Evolutionary conservation across 306 rosid species (phyloP).

Genomic region (Lathyrus sativus): DNA sequence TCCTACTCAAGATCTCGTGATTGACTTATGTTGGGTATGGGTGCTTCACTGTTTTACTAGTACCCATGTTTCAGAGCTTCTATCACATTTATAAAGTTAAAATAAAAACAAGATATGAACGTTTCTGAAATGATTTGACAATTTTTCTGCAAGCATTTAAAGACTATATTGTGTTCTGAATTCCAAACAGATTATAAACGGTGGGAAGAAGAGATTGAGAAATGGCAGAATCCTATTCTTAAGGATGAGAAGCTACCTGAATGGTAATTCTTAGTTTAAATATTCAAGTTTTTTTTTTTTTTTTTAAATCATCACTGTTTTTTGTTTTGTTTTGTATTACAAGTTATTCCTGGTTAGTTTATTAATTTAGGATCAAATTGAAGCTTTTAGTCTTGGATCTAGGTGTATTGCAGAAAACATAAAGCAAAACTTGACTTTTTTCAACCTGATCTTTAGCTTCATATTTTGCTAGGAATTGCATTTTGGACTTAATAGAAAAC

Average conservation of each 20-base stretch:
- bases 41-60: too few relatives aligned
- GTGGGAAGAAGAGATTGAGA: constrained; percentile 98
- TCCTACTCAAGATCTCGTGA: too few relatives aligned
- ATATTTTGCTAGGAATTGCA: constrained; percentile 4
- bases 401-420: not conserved
- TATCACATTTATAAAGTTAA: not conserved
- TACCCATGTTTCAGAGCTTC: too few relatives aligned
- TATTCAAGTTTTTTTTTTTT: constrained; percentile 3
- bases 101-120: constrained; percentile 11
- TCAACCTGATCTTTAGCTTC: constrained; percentile 23
- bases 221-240: constrained; percentile 89
- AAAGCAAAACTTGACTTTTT: constrained; percentile 20
- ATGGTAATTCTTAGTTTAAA: constrained; percentile 63
- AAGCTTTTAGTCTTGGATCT: constrained; percentile 22
- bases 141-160: constrained; percentile 11
- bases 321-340: not conserved
- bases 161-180: constrained; percentile 37
- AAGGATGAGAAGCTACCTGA: constrained; percentile 77
- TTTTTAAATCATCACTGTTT: not conserved
- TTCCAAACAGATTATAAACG: constrained; percentile 71
- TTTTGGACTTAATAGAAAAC: constrained; percentile 8
- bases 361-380: constrained; percentile 19
- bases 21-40: too few relatives aligned
- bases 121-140: constrained; percentile 25
- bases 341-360: constrained; percentile 3